Percentiles rank a stretch among this genome's conserved stretches.
Conservation (phyloP, 352 stramenopile genomes). For the Plasmopara halstedii region DNA sequence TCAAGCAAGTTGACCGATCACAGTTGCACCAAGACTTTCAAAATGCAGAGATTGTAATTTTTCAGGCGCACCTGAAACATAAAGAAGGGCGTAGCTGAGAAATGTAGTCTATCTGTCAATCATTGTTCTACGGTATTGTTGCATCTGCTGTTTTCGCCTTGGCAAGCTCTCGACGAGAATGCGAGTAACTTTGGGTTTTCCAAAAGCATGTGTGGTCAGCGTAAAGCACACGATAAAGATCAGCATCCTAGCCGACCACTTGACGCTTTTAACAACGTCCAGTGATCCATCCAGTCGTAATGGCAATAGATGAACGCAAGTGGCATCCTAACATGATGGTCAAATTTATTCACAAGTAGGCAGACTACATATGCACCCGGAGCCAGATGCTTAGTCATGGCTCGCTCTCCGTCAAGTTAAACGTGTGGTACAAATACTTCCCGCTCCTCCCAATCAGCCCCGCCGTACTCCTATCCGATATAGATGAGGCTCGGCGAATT, state of each 20-base stretch:
- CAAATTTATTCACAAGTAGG: conserved; percentile 58
- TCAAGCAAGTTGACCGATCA: conserved; percentile 26
- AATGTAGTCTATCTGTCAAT: conserved; percentile 11
- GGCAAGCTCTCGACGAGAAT: conserved; percentile 39
- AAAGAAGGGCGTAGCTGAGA: not conserved
- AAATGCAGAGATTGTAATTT: conserved; percentile 54
- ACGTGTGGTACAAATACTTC: conserved; percentile 85
- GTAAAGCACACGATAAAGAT: conserved; percentile 54
- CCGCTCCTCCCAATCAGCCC: conserved; percentile 46
- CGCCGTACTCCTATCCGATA: conserved; percentile 57
- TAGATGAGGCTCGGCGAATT: conserved; percentile 66
- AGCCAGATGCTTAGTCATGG: conserved; percentile 67
- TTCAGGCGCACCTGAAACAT: conserved; percentile 33
- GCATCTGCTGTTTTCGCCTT: not conserved
- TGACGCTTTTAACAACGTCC: conserved; percentile 56
- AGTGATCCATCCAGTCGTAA: conserved; percentile 84
- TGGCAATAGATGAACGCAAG: conserved; percentile 81
- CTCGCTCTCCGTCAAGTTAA: conserved; percentile 63
- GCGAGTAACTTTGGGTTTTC: conserved; percentile 77
- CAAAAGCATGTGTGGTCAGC: conserved; percentile 79
- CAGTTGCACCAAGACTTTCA: conserved; percentile 68
- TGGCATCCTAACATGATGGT: conserved; percentile 60
- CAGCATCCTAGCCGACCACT: conserved; percentile 19
- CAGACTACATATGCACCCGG: conserved; percentile 60
- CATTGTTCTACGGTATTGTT: conserved; percentile 1